A percentile compares a stretch with the other conserved stretches of the same genome.
Conservation (phyloP, 371 early-diverging fungal genomes). For the Apophysomyces elegans region DNA sequence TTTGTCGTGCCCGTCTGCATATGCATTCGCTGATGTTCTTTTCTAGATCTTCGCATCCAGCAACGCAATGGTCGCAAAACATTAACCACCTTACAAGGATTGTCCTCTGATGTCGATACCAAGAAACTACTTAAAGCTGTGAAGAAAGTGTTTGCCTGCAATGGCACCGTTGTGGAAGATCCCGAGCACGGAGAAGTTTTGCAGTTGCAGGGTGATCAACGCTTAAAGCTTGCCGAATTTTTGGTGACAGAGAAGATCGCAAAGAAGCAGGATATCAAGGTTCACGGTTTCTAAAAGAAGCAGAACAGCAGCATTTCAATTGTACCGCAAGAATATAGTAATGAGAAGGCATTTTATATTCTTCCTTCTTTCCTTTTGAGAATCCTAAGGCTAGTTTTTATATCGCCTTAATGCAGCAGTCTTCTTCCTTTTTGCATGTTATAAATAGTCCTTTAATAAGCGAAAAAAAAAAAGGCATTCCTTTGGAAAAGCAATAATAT, state of each 20-base stretch:
- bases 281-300: slow-evolving; percentile 89
- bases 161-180: slow-evolving; percentile 92
- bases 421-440: background rate
- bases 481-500: background rate
- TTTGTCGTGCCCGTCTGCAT: background rate
- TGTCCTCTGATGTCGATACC: slow-evolving; percentile 83
- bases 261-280: slow-evolving; percentile 82
- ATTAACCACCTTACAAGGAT: slow-evolving; percentile 91
- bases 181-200: slow-evolving; percentile 89
- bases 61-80: slow-evolving; percentile 98
- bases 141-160: slow-evolving; percentile 96
- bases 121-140: slow-evolving; percentile 92
- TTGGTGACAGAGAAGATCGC: slow-evolving; percentile 76
- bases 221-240: slow-evolving; percentile 80
- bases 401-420: too few species aligned
- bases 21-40: slow-evolving; percentile 7
- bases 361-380: background rate
- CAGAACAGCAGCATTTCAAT: background rate
- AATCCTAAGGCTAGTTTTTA: background rate
- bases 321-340: slow-evolving; percentile 6
- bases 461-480: background rate
- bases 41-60: slow-evolving; percentile 91
- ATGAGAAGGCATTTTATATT: background rate
- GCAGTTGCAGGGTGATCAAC: slow-evolving; percentile 96
- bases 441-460: background rate